Base-by-base conservation (phyloP, 345 rosid species). In the Arabidopsis suecica region DNA sequence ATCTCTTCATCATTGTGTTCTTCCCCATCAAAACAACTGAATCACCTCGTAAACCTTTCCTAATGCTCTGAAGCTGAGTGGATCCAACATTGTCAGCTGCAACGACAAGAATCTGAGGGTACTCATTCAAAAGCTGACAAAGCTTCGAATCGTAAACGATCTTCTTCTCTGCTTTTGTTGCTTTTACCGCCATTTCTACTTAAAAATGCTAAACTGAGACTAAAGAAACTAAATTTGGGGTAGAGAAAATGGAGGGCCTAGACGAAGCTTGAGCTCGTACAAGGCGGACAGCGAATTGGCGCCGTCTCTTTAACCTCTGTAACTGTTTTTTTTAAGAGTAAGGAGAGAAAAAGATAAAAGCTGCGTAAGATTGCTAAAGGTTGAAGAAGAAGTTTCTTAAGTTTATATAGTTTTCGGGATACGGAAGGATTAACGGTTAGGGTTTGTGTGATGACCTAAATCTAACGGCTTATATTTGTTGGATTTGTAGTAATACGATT, bases 1-100 rank as follows among this genome's bases (percentile, higher is more conserved):
- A 72, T 81, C 98, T 76, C 84, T 91, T 94, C 98, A 91, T 91
- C 97, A 94, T 94, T 0, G 98, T 94, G 71, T 94, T 94, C 78
- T 94, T 94, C 10, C 97, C 98, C 96, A 94, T 94, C 0, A 94
- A 85, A n/a, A 94, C 88, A 3, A 91, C 48, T 0, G 98, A 91
- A 78, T 91, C 91, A 5, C 97, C 93, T 2, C 97, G 83, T 9
- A 94, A 81, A 42, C 98, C 97, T 38, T 7, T 82, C 68, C 97
- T 69, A n/a, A 94, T 94, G 78, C 79, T 89, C 88, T 91, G 97
- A 40, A 94, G 86, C 88, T 94, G 98, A 44, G 79, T 91, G 12
- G 98, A 94, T 2, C 98, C 98, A 2, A 94, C 98, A 44, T 94
- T 94, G 41, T 94, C 96, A 16, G 97, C 96, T 0, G 90, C 91